Evolutionary conservation across 208 protist species (phyloP), one percentile per base, ranked within the genome.

Genomic region (Trypanosoma lewisi): DNA sequence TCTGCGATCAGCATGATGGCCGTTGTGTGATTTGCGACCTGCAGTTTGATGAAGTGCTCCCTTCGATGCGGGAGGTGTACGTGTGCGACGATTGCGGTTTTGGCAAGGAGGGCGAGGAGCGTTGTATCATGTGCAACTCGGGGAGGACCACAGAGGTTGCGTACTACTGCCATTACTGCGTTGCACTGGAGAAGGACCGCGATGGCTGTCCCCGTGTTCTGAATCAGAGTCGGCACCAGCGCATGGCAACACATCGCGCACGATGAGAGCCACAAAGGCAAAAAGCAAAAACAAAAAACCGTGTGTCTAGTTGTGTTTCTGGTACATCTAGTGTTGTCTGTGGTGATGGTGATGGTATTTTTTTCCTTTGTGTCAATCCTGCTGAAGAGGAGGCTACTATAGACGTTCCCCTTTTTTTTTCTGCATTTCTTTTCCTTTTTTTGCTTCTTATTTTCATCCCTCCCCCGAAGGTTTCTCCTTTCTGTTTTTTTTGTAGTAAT

Each of bases 131-230:
- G 80, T 96, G 91, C 67, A 80, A 83, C 52, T 69, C 71, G 19
- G 67, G 34, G 5, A 63, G 64, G 14, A 73, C 83, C 28, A 79
- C 78, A 2, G 85, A 92, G 42, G 69, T 89, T 21, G 91, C 91
- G n/a, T 96, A 91, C 69, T 96, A 96, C 69, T 96, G 91, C 61
- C 66, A 76, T 0, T 90, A 92, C 59, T 96, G 91, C 47, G 79
- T 86, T 2, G 77, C 80, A 28, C 75, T 95, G n/a, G 91, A 93
- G 60, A 94, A 94, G 69, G 87, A 96, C 68, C 42, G 86, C 6
- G 91, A 96, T 49, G 91, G 91, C 21, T 96, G 91, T 56, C 91
- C 91, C 27, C 80, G 84, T 19, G 84, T 93, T 44, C 34, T 94
- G 36, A 93, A 93, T 70, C 73, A 87, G 53, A 85, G 70, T 2